phyloP scores from a whole-genome alignment of 202 grass and related monocot genomes.

The Saccharum hybrid region DNA sequence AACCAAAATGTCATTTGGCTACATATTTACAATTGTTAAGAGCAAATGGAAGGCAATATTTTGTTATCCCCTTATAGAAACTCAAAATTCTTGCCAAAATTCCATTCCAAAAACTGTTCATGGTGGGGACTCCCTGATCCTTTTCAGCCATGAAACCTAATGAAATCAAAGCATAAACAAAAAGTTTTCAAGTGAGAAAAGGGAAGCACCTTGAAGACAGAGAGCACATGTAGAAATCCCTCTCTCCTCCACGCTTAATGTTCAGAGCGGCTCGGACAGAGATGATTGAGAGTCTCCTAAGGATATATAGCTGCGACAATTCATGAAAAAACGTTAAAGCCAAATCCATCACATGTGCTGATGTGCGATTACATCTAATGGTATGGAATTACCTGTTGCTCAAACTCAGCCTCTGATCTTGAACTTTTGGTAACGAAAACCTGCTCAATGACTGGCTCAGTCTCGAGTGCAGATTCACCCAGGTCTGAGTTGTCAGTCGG shows the following conservation, averaged over 20 bases:
- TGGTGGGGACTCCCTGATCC: not conserved
- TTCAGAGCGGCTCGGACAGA: conserved; percentile 67
- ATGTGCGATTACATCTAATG: conserved; percentile 7
- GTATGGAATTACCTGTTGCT: conserved; percentile 72
- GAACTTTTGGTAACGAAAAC: conserved; percentile 83
- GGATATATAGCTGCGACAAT: conserved; percentile 73
- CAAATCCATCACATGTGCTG: conserved; percentile 12
- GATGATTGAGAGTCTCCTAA: conserved; percentile 80
- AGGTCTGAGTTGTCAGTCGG: conserved; percentile 87
- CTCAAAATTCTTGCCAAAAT: not conserved
- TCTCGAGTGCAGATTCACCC: conserved; percentile 77
- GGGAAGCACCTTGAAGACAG: conserved; percentile 89
- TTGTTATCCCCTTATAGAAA: not conserved
- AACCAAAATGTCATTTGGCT: too few species aligned
- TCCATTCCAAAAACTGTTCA: not conserved
- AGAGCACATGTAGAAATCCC: conserved; percentile 94
- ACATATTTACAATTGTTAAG: too few species aligned
- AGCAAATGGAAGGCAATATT: too few species aligned
- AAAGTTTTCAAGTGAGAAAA: conserved; percentile 21
- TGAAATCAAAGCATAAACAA: not conserved
- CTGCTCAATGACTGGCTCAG: conserved; percentile 86
- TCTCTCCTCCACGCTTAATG: conserved; percentile 64
- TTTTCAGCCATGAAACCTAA: conserved; percentile 23
- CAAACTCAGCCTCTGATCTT: conserved; percentile 63
- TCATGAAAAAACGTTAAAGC: conserved; percentile 35